A percentile compares a stretch with the other conserved stretches of the same genome.
phyloP scores from a whole-genome alignment of 345 rosid species.

The Linum tenue region DNA sequence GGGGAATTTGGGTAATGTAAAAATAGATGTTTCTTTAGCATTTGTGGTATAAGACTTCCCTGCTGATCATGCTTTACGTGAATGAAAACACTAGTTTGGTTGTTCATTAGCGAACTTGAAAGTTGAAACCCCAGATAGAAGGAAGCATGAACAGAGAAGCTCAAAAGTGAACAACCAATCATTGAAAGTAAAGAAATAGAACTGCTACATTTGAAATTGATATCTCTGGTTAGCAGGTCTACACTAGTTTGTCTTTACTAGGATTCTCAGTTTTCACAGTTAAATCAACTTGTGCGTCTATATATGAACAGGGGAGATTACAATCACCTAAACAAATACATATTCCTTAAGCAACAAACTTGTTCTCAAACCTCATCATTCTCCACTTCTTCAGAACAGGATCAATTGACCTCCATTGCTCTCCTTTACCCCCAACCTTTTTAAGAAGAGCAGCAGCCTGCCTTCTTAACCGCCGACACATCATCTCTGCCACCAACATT shows the following conservation, averaged over 20 bases:
- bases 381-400: not conserved
- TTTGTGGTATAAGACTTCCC: too few species aligned
- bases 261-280: not conserved
- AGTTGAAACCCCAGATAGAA: too few species aligned
- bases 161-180: too few species aligned
- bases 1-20: too few species aligned
- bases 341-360: not conserved
- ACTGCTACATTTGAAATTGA: not conserved
- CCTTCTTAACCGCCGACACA: not conserved
- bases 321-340: not conserved
- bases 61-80: too few species aligned
- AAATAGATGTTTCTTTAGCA: too few species aligned
- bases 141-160: too few species aligned
- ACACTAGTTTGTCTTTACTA: not conserved
- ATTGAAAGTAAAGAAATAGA: not conserved
- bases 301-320: not conserved
- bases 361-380: not conserved
- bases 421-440: not conserved
- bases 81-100: too few species aligned
- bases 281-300: too few species aligned
- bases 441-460: not conserved
- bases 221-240: not conserved
- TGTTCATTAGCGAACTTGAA: too few species aligned
- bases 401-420: constrained; percentile 8
- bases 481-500: not conserved